Percentiles rank a stretch among this genome's conserved stretches.
Evolutionary conservation across 441 rosid genomes (phyloP).

Genomic region (Populus trichocarpa): DNA sequence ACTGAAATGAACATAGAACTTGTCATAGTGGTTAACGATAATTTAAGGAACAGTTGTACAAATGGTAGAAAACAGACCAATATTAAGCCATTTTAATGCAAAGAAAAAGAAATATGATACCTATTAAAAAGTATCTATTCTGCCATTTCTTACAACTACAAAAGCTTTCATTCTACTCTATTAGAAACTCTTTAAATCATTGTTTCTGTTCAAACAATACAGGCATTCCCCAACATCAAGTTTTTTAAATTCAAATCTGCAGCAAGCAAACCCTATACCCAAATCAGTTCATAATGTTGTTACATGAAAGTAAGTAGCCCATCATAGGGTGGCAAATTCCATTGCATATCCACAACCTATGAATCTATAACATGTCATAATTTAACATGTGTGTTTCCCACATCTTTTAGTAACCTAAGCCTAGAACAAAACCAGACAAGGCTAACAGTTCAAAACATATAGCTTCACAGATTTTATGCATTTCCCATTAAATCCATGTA

Average conservation of each 20-base stretch:
- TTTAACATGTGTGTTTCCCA: not conserved
- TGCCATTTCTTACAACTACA: not conserved
- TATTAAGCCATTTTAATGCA: not conserved
- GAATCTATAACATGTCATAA: not conserved
- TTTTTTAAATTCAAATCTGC: not conserved
- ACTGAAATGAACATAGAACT: conserved; percentile 1
- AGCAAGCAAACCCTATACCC: not conserved
- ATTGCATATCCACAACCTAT: not conserved
- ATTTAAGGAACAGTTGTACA: not conserved
- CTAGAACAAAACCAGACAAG: not conserved
- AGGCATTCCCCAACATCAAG: not conserved
- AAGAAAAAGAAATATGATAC: not conserved
- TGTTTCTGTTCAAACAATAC: not conserved
- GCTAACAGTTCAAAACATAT: not conserved
- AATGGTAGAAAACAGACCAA: not conserved
- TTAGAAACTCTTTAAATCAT: not conserved
- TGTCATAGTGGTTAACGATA: not conserved
- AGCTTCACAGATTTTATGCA: not conserved
- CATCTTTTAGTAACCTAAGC: not conserved
- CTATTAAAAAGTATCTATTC: not conserved
- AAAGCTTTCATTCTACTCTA: not conserved
- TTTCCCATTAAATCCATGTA: not conserved
- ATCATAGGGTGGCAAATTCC: not conserved
- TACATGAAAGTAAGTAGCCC: not conserved
- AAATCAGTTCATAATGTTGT: not conserved